phyloP scores from a whole-genome alignment of 2,329 filamentous ascomycete species.

The Raffaelea ambrosiae region DNA sequence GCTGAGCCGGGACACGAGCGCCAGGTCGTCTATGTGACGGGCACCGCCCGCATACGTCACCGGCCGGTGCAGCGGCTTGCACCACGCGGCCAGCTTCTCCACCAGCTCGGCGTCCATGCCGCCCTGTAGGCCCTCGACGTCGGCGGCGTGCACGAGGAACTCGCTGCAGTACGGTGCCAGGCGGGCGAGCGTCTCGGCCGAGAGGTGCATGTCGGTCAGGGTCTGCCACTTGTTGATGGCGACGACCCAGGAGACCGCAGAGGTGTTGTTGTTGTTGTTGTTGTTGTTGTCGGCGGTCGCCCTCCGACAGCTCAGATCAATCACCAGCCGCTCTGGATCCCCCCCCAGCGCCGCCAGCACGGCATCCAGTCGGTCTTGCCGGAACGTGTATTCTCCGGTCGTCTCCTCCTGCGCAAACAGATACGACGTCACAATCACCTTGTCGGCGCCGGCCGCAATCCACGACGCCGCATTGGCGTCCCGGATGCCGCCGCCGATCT shows the following conservation, averaged over 20 bases:
- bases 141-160: conserved; percentile 93
- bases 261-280: neutral
- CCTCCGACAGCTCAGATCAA: conserved; percentile 81
- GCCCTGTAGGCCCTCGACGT: conserved; percentile 87
- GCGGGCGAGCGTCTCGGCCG: conserved; percentile 63
- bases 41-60: conserved; percentile 97
- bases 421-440: conserved; percentile 95
- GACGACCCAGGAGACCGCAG: no score
- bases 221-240: conserved; percentile 99
- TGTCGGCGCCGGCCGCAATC: conserved; percentile 82
- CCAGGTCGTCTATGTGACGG: conserved; percentile 70
- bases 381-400: conserved; percentile 50
- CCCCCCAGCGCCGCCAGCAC: conserved; percentile 65
- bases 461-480: conserved; percentile 76
- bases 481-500: conserved; percentile 90
- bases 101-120: conserved; percentile 88
- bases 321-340: conserved; percentile 75
- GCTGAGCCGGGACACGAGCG: conserved; percentile 72
- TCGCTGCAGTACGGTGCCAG: conserved; percentile 92
- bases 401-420: conserved; percentile 61
- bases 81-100: conserved; percentile 69
- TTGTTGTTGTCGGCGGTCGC: conserved; percentile 31
- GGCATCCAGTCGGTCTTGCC: conserved; percentile 62
- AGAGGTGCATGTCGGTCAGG: conserved; percentile 87
- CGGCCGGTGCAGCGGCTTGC: conserved; percentile 55